Base-by-base conservation (phyloP, 2,329 filamentous ascomycete genomes). In the Stagonosporopsis cucurbitacearum region DNA sequence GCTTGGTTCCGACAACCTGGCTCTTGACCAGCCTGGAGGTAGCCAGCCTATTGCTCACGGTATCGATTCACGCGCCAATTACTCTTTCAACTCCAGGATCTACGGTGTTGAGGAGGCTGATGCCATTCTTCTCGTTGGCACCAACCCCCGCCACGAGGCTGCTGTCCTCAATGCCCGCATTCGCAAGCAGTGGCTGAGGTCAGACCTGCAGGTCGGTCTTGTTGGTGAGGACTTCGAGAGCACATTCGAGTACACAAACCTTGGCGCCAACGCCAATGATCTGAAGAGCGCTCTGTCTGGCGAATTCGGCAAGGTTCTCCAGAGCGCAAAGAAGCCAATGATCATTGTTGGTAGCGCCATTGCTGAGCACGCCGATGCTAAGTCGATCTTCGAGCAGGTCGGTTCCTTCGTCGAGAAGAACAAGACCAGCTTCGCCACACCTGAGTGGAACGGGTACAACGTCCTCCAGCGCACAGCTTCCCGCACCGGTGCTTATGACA, bases 401-500 rank as follows among this genome's bases (percentile, higher is more conserved):
- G 94, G 94, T 65, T 77, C 84, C 60, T 99, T 98, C 72, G 90
- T 96, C 35, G 93, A 97, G 73, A 97, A 96, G 86, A 89, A 97
- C 78, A 88, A 92, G 62, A 82, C 85, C 67, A 96, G 88, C 81
- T 97, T 99, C 83, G 81, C 86, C 71, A 96, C 91, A 6, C 81
- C 87, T 17, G 92, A 96, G 77, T 98, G 96, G 92, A 95, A 96
- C 76, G 95, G 94, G 58, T 99, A 94, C 84, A 99, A 97, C 76
- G 88, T 99, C 58, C 88, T 99, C 48, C 95, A 99, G 80, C 88
- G 94, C 63, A 90, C 92, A 60, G 95, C 95, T 57, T 97, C 95
- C 59, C 89, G 94, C 67, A 90, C 90, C 33, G 95, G 92, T 74
- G 95, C 95, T 58, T 99, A 92, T 74, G 95, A 99, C 79, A 87